Percentiles rank a stretch among this genome's conserved stretches.
Conservation (phyloP, 371 early-diverging fungal species). For the Mortierella sp. region DNA sequence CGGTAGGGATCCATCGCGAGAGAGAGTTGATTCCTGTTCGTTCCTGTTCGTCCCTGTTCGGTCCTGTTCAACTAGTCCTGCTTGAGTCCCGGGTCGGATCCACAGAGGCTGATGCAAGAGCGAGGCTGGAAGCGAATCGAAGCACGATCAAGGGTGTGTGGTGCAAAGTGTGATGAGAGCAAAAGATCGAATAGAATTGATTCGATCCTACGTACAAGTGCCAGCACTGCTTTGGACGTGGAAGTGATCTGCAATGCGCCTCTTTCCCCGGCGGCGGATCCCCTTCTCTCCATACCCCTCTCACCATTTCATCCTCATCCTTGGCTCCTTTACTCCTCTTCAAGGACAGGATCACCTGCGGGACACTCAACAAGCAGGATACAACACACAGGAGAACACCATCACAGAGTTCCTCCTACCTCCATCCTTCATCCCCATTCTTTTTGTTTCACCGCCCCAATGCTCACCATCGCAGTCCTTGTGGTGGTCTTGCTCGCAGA, state of each 20-base stretch:
- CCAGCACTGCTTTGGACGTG: background rate
- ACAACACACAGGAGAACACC: no score
- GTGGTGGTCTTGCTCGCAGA: slow-evolving; percentile 66
- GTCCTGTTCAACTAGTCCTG: background rate
- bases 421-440: slow-evolving; percentile 2
- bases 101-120: background rate
- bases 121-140: no score
- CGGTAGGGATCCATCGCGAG: slow-evolving; percentile 45
- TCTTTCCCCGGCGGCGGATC: no score
- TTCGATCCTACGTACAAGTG: slow-evolving; percentile 16
- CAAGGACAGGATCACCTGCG: no score
- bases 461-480: slow-evolving; percentile 62
- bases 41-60: background rate
- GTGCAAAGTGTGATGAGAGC: slow-evolving; percentile 3
- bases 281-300: no score
- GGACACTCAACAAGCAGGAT: no score
- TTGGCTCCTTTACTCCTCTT: no score
- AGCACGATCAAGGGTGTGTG: no score
- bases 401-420: no score
- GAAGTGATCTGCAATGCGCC: no score
- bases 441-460: slow-evolving; percentile 46
- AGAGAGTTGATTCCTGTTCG: background rate
- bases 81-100: background rate
- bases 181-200: background rate
- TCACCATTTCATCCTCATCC: no score